Percentiles rank a stretch among this genome's conserved stretches.
These are phyloP conservation scores for Populus trichocarpa DNA, from an alignment of 441 rosid species.

Conservation along the genomic window DNA sequence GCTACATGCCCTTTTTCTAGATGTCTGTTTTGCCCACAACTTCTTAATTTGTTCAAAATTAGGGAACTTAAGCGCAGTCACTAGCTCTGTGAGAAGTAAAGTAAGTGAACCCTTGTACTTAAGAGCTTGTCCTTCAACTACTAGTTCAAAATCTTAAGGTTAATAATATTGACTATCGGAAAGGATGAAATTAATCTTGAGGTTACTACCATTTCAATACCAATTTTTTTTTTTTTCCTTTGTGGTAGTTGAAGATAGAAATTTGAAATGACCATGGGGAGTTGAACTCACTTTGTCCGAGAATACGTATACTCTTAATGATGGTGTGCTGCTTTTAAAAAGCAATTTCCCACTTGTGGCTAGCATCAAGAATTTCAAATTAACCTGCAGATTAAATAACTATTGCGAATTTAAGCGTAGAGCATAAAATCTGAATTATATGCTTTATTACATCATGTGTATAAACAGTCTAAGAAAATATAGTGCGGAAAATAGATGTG, in stretches of 20 bases:
- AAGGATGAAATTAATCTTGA: neutral
- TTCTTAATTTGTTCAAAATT: constrained; percentile 3
- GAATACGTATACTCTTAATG: no score
- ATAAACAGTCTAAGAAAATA: no score
- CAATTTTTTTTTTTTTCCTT: neutral
- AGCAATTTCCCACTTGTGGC: no score
- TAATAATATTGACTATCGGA: constrained; percentile 1
- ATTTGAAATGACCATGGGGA: neutral
- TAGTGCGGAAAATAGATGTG: no score
- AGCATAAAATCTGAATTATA: no score
- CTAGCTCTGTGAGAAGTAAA: constrained; percentile 16
- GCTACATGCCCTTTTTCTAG: neutral
- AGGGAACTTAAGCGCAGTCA: neutral
- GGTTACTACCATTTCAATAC: neutral
- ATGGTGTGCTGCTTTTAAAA: no score
- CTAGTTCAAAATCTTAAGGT: constrained; percentile 1
- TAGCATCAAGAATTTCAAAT: no score
- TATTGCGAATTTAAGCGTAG: no score
- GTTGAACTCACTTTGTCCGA: no score
- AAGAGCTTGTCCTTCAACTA: constrained; percentile 21
- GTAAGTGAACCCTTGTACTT: constrained; percentile 14
- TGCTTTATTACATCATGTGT: no score
- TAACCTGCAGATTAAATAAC: no score
- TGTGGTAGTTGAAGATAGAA: neutral
- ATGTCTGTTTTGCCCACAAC: neutral